Evolutionary conservation across 129 eudicot species (phyloP).

Genomic region (Tanacetum coccineum): DNA sequence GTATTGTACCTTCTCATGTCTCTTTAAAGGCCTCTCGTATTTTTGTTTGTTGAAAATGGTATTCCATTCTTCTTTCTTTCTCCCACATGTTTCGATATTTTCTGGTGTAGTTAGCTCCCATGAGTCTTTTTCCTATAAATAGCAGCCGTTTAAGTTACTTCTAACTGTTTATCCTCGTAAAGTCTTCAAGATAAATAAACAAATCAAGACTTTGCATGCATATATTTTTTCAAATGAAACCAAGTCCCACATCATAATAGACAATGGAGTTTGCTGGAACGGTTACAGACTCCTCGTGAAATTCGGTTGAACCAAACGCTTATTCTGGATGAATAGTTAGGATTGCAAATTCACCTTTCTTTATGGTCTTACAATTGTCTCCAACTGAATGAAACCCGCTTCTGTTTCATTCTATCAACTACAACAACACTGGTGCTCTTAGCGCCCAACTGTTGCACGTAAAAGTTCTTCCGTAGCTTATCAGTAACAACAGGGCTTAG

Average conservation of each 20-base stretch:
- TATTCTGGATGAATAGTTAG: slow-evolving; percentile 48
- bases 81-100: slow-evolving; percentile 46
- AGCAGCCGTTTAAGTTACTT: slow-evolving; percentile 6
- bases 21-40: slow-evolving; percentile 54
- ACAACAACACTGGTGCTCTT: too few relatives aligned
- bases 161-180: background rate
- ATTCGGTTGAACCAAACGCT: slow-evolving; percentile 23
- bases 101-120: slow-evolving; percentile 66
- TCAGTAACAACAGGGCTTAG: too few relatives aligned
- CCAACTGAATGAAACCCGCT: too few relatives aligned
- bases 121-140: slow-evolving; percentile 52
- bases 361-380: slow-evolving; percentile 81
- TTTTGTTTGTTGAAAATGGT: slow-evolving; percentile 52
- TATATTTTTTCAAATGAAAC: slow-evolving; percentile 61
- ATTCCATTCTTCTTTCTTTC: slow-evolving; percentile 66
- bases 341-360: slow-evolving; percentile 56
- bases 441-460: too few relatives aligned
- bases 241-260: slow-evolving; percentile 46
- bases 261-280: slow-evolving; percentile 28
- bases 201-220: slow-evolving; percentile 5
- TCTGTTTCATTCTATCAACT: too few relatives aligned
- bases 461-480: too few relatives aligned
- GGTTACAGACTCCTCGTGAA: slow-evolving; percentile 17
- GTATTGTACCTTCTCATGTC: slow-evolving; percentile 50
- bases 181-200: slow-evolving; percentile 13